A percentile compares a stretch with the other conserved stretches of the same genome.
phyloP scores from a whole-genome alignment of 2,329 filamentous ascomycete genomes.

The Sclerotiophoma versabilis region DNA sequence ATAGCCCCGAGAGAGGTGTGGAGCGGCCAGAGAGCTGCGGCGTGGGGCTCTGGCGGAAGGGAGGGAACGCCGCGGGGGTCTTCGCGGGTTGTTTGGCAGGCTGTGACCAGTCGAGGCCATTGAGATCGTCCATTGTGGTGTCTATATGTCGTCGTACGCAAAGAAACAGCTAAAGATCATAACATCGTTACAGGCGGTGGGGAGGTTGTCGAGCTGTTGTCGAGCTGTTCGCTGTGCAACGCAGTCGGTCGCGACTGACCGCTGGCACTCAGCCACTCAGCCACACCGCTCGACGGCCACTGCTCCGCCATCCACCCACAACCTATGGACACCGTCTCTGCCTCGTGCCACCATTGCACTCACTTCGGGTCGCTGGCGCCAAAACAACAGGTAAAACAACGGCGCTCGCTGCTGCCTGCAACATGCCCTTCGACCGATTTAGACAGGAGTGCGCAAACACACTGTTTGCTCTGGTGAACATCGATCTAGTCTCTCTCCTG shows the following conservation, averaged over 20 bases:
- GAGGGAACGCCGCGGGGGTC: conserved; percentile 41
- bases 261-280: conserved; percentile 16
- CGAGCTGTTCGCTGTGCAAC: conserved; percentile 6
- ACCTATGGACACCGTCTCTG: not conserved
- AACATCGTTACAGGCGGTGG: conserved; percentile 28
- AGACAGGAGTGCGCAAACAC: not conserved
- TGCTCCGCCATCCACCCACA: not conserved
- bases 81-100: conserved; percentile 38
- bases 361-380: too few species aligned
- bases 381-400: not conserved
- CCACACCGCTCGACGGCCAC: conserved; percentile 2
- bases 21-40: conserved; percentile 51
- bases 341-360: not conserved
- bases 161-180: conserved; percentile 23
- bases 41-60: conserved; percentile 48
- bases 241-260: conserved; percentile 7
- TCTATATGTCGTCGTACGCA: conserved; percentile 9
- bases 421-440: not conserved
- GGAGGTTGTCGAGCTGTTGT: conserved; percentile 6
- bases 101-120: conserved; percentile 57
- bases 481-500: not conserved
- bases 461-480: not conserved
- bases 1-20: conserved; percentile 48
- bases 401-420: not conserved
- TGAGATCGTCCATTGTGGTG: conserved; percentile 57